Evolutionary conservation across 2,329 filamentous ascomycete species (phyloP).

Genomic region (Fusarium chlamydosporum): DNA sequence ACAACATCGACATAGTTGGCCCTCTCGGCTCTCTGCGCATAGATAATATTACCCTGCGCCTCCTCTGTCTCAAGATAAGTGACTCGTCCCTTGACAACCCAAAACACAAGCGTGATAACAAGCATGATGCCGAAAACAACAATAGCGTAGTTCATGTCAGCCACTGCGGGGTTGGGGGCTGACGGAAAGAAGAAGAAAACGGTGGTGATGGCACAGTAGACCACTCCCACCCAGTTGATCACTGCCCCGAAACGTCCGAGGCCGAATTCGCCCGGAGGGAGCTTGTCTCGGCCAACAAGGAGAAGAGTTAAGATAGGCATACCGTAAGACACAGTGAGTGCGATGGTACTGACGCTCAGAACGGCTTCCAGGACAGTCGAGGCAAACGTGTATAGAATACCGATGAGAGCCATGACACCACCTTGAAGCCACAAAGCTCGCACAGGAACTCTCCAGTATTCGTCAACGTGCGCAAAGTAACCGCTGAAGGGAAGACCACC

Average conservation of each 20-base stretch:
- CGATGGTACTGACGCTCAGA: slow-evolving; percentile 69
- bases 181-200: slow-evolving; percentile 70
- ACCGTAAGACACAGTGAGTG: slow-evolving; percentile 64
- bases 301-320: slow-evolving; percentile 66
- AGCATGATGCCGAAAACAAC: slow-evolving; percentile 70
- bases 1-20: slow-evolving; percentile 31
- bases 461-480: slow-evolving; percentile 61
- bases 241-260: slow-evolving; percentile 61
- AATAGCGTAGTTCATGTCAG: slow-evolving; percentile 72
- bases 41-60: slow-evolving; percentile 47
- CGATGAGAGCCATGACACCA: slow-evolving; percentile 59
- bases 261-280: slow-evolving; percentile 62
- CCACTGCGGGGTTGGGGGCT: slow-evolving; percentile 59
- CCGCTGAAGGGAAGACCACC: slow-evolving; percentile 62
- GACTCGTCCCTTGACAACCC: slow-evolving; percentile 62
- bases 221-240: slow-evolving; percentile 64
- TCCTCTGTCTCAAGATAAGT: slow-evolving; percentile 54
- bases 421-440: slow-evolving; percentile 68
- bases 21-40: slow-evolving; percentile 37
- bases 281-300: slow-evolving; percentile 65
- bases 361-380: slow-evolving; percentile 67
- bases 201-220: slow-evolving; percentile 66
- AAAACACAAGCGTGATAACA: slow-evolving; percentile 64
- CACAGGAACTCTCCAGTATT: slow-evolving; percentile 65
- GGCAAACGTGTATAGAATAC: slow-evolving; percentile 69